Evolutionary conservation across 495 filamentous ascomycete genomes (phyloP).

Genomic region (Penicillium turbatum): DNA sequence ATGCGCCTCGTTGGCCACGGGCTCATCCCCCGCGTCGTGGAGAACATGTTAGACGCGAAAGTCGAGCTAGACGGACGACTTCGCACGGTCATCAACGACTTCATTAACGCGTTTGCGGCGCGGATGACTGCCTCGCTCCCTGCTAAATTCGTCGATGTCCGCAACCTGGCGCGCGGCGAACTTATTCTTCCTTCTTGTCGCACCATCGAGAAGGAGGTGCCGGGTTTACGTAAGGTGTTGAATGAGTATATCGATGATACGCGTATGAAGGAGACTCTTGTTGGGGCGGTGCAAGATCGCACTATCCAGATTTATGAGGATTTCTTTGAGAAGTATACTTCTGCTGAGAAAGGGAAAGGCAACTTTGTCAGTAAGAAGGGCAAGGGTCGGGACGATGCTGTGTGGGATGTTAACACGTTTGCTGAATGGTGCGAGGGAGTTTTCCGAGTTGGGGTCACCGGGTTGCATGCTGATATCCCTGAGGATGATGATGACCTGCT

Average conservation of each 20-base stretch:
- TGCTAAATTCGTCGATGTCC: slow-evolving; percentile 38
- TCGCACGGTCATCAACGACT: slow-evolving; percentile 72
- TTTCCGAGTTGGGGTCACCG: slow-evolving; percentile 50
- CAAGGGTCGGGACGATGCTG: slow-evolving; percentile 57
- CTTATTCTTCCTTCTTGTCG: slow-evolving; percentile 38
- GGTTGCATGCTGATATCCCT: slow-evolving; percentile 28
- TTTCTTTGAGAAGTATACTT: slow-evolving; percentile 52
- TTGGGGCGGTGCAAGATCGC: slow-evolving; percentile 57
- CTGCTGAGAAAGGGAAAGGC: slow-evolving; percentile 42
- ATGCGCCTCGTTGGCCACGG: slow-evolving; percentile 56
- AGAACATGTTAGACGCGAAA: slow-evolving; percentile 71
- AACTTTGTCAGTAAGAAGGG: slow-evolving; percentile 50
- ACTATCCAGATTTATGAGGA: slow-evolving; percentile 57
- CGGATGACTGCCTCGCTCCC: slow-evolving; percentile 53
- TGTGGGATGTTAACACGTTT: slow-evolving; percentile 64
- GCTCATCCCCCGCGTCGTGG: slow-evolving; percentile 56
- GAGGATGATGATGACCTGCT: slow-evolving; percentile 34
- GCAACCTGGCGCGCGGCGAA: slow-evolving; percentile 36
- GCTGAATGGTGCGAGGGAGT: slow-evolving; percentile 54
- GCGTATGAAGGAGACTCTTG: slow-evolving; percentile 58
- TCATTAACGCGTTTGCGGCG: slow-evolving; percentile 57
- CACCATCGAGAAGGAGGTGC: slow-evolving; percentile 53
- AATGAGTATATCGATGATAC: slow-evolving; percentile 57
- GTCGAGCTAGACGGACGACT: slow-evolving; percentile 77
- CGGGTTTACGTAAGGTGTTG: slow-evolving; percentile 46